A percentile compares a stretch with the other conserved stretches of the same genome.
These are phyloP conservation scores for Phytophthora meadii DNA, from an alignment of 352 stramenopile genomes.

Conservation along the genomic window DNA sequence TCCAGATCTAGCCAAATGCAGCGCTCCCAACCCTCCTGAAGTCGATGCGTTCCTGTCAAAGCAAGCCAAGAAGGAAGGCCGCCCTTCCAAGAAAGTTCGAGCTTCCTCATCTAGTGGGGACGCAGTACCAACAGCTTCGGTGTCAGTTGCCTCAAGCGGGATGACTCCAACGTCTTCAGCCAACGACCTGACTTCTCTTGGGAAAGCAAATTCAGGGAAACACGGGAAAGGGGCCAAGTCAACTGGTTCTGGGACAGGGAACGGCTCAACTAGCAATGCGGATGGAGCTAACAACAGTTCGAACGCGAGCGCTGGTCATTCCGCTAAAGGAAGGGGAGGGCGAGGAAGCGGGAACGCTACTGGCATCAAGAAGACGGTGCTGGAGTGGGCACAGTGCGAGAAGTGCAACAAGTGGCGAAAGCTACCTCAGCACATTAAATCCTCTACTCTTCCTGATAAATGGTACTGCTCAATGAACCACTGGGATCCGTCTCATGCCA, in stretches of 20 bases:
- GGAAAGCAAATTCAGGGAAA: conserved; percentile 29
- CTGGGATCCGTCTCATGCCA: conserved; percentile 88
- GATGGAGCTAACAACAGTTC: conserved; percentile 17
- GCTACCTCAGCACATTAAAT: conserved; percentile 92
- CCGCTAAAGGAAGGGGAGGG: conserved; percentile 34
- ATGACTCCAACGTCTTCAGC: conserved; percentile 31
- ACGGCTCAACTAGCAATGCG: conserved; percentile 1
- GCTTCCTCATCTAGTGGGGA: conserved; percentile 22
- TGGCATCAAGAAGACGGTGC: conserved; percentile 75
- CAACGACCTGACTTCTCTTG: conserved; percentile 15
- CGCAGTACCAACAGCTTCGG: conserved; percentile 16
- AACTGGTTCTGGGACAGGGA: conserved; percentile 22
- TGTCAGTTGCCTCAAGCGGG: conserved; percentile 1
- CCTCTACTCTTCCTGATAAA: conserved; percentile 92
- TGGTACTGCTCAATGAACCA: conserved; percentile 98
- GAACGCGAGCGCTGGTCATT: conserved; percentile 1
- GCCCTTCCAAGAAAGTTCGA: conserved; percentile 66
- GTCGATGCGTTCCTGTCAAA: conserved; percentile 77
- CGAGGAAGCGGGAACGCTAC: conserved; percentile 15
- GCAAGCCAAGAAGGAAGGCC: conserved; percentile 60
- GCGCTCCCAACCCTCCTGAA: conserved; percentile 70
- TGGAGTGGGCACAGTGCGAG: conserved; percentile 97
- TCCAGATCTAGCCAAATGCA: conserved; percentile 75
- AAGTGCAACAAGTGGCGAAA: conserved; percentile 97
- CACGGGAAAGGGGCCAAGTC: conserved; percentile 34